phyloP scores from a whole-genome alignment of 306 rosid species.

The Cicer yamashitae region DNA sequence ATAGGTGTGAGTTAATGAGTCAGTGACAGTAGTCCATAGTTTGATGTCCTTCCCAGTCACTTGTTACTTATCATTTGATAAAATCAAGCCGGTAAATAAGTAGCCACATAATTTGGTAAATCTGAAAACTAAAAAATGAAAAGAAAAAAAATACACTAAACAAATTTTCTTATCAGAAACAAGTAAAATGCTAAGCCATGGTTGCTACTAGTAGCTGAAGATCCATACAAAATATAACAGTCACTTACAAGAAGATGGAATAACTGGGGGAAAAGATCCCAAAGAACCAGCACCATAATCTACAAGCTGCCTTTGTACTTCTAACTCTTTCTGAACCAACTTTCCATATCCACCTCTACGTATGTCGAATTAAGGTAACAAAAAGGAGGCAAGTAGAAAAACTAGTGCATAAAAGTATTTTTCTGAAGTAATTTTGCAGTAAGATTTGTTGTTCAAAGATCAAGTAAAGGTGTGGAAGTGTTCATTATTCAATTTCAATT shows the following conservation, averaged over 20 bases:
- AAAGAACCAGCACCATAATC: constrained; percentile 96
- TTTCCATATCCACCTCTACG: constrained; percentile 99
- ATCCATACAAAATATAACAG: constrained; percentile 27
- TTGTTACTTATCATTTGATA: constrained; percentile 2
- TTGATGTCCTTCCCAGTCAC: background rate
- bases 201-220: constrained; percentile 36
- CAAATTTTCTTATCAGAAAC: constrained; percentile 8
- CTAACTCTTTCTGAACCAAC: constrained; percentile 87
- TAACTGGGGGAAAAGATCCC: constrained; percentile 78
- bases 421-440: constrained; percentile 14
- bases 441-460: constrained; percentile 2
- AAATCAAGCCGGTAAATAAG: constrained; percentile 4
- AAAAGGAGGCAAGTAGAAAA: constrained; percentile 34
- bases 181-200: constrained; percentile 18
- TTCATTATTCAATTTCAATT: constrained; percentile 2
- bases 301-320: constrained; percentile 95
- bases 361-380: constrained; percentile 66
- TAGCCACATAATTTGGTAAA: constrained; percentile 13
- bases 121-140: background rate
- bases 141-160: background rate
- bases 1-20: background rate
- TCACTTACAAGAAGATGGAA: constrained; percentile 78
- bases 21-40: constrained; percentile 11
- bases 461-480: constrained; percentile 9
- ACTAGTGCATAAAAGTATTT: background rate